Conservation (phyloP, 768 basidiomycete genomes). For the Russula vinacea region DNA sequence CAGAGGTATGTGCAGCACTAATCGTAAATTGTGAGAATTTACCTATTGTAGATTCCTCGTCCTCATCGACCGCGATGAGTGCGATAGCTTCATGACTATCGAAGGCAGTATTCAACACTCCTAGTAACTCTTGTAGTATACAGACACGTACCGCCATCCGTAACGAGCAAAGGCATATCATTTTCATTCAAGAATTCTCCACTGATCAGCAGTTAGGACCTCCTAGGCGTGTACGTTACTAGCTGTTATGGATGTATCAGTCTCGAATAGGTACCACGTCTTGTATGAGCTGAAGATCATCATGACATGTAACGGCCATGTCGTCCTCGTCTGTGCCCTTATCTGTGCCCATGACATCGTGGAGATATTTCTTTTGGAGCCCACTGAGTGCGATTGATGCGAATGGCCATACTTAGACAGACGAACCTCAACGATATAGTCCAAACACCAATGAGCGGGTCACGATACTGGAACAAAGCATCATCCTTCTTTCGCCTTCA, state of each 20-base stretch:
- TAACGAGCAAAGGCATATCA: neutral
- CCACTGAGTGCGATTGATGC: neutral
- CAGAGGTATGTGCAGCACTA: too few relatives aligned
- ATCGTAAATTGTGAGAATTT: too few relatives aligned
- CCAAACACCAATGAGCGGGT: constrained; percentile 14
- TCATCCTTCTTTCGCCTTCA: neutral
- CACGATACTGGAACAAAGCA: neutral
- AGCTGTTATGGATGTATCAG: neutral
- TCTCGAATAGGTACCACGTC: neutral
- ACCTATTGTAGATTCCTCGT: too few relatives aligned
- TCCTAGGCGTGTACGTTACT: neutral
- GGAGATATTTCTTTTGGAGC: neutral
- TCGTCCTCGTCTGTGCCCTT: neutral
- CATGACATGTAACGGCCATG: constrained; percentile 17
- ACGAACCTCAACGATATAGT: constrained; percentile 21
- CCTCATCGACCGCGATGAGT: too few relatives aligned
- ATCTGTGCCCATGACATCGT: neutral
- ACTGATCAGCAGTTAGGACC: neutral
- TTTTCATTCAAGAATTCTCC: neutral
- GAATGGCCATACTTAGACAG: neutral
- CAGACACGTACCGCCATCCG: neutral
- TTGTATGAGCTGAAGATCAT: constrained; percentile 15
- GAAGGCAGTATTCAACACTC: neutral
- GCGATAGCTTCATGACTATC: neutral
- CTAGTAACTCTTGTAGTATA: neutral